phyloP scores from a whole-genome alignment of 2,329 filamentous ascomycete genomes.

The Mycogone perniciosa region DNA sequence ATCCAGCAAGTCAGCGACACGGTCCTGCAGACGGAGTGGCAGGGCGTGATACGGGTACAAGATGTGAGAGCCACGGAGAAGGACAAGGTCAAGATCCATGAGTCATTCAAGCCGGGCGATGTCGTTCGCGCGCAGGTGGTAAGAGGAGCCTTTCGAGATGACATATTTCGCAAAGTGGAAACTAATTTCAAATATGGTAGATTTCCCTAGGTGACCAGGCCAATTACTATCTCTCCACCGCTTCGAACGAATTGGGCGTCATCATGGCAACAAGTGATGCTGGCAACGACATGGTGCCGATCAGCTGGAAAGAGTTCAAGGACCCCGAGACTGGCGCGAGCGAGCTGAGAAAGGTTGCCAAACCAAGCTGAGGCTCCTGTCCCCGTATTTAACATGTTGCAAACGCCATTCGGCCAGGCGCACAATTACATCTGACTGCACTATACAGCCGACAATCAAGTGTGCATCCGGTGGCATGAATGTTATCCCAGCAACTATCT shows the following conservation, averaged over 20 bases:
- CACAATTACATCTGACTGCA: no score
- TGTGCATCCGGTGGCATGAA: no score
- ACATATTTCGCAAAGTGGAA: not conserved
- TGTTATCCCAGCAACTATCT: no score
- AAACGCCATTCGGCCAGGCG: not conserved
- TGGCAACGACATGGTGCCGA: slow-evolving; percentile 84
- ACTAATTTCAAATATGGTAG: slow-evolving; percentile 30
- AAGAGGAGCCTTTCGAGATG: slow-evolving; percentile 26
- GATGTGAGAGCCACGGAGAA: slow-evolving; percentile 95
- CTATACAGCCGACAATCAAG: no score
- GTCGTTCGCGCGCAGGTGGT: slow-evolving; percentile 81
- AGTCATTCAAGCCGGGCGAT: slow-evolving; percentile 89
- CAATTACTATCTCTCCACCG: slow-evolving; percentile 92
- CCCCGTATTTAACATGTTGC: not conserved
- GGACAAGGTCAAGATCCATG: slow-evolving; percentile 84
- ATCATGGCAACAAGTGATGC: slow-evolving; percentile 86
- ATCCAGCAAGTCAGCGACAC: slow-evolving; percentile 76
- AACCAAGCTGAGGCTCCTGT: slow-evolving; percentile 45
- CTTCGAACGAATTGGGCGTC: slow-evolving; percentile 84
- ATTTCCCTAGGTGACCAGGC: slow-evolving; percentile 89
- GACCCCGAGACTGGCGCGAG: slow-evolving; percentile 71
- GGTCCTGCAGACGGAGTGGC: slow-evolving; percentile 72
- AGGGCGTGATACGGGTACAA: slow-evolving; percentile 78
- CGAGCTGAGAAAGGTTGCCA: slow-evolving; percentile 87
- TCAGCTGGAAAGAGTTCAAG: slow-evolving; percentile 92